Conservation (phyloP, 164 flowering plant genomes). For the Tetracentron sinense region DNA sequence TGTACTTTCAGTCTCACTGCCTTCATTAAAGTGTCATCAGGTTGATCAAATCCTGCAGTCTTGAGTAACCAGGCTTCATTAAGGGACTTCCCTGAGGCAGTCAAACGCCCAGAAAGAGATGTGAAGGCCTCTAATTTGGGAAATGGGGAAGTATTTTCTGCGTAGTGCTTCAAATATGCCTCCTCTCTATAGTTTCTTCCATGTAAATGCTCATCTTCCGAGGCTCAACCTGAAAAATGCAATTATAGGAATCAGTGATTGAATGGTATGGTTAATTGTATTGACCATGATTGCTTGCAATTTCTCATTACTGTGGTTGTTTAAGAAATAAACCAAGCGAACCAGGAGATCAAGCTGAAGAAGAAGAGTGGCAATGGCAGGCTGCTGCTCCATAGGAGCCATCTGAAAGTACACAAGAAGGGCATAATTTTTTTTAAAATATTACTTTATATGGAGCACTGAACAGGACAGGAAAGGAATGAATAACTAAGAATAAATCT, state of each 20-base stretch:
- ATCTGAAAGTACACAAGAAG: constrained; percentile 71
- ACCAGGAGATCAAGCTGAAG: constrained; percentile 86
- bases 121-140: constrained; percentile 52
- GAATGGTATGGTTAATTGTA: neutral
- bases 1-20: constrained; percentile 29
- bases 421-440: too few relatives aligned
- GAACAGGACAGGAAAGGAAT: too few relatives aligned
- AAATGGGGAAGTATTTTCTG: constrained; percentile 49
- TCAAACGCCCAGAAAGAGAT: constrained; percentile 51
- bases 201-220: constrained; percentile 79
- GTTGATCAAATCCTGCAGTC: constrained; percentile 57
- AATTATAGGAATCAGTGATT: constrained; percentile 5
- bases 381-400: constrained; percentile 78
- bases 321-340: constrained; percentile 15
- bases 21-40: constrained; percentile 44
- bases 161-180: constrained; percentile 58
- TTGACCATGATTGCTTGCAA: neutral
- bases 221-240: constrained; percentile 79
- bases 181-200: constrained; percentile 69
- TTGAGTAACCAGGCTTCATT: constrained; percentile 66
- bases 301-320: neutral
- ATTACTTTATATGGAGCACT: too few relatives aligned
- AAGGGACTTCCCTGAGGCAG: constrained; percentile 44
- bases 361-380: constrained; percentile 61
- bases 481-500: too few relatives aligned